Base-by-base conservation (phyloP, 1,139 yeast species). In the Torulaspora globosa region DNA sequence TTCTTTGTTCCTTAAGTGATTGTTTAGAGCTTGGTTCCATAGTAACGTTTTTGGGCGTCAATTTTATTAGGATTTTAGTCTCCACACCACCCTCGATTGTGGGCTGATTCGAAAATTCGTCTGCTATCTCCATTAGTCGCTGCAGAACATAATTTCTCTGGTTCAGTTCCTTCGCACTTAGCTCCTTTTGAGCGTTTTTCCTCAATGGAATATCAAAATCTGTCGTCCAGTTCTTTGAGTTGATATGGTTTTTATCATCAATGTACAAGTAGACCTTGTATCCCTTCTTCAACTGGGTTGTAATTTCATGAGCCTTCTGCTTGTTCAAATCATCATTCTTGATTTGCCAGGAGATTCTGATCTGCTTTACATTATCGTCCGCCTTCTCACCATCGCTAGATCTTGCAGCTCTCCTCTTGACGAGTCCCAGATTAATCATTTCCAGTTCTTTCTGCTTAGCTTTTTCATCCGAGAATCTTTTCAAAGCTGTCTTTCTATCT, bases 271-370 rank as follows among this genome's bases (percentile, higher is more conserved):
- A 59, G 3, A 74, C 64, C 31, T 66, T 68, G 34, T 58, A 57
- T 4, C 74, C 75, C 43, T 68, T 71, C 32, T 65, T 62, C 47
- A 73, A 49, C 29, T 69, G 69, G 2, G 58, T 53, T 18, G 58
- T 52, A n/a, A 74, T 70, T 48, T 74, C 79, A 48, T 69, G 67
- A 2, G 63, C 59, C 52, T 74, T 74, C 46, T 74, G 78, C 18
- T 68, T 68, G n/a, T 52, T 55, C 24, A 74, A 56, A 56, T 74
- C 78, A 36, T 67, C 67, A 21, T 62, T 58, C 9, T 68, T 68
- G 6, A 74, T 74, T 37, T 69, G 70, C 78, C 78, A 74, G 2
- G 75, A 67, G 5, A 74, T 54, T 43, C 69, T 70, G 18, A 74
- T 61, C 33, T 65, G 59, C 49, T 74, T 74, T 5, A 62, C 46